Evolutionary conservation across 2,329 filamentous ascomycete species (phyloP), one percentile per base, ranked within the genome.

Genomic region (Phyllosticta capitalensis): DNA sequence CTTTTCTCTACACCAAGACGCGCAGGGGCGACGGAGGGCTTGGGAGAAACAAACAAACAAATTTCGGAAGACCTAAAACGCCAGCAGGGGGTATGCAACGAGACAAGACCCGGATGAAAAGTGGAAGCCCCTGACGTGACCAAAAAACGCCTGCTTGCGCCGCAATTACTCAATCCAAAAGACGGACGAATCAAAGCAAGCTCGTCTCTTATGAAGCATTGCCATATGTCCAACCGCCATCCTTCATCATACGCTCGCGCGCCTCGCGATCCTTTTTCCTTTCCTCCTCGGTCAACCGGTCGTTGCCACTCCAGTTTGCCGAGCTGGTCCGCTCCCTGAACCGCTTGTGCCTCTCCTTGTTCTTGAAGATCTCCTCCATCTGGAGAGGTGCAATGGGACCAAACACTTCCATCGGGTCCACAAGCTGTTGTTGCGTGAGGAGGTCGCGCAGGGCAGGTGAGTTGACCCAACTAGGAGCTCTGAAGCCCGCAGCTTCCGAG

Each of bases 341-440:
- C 69, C 90, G 89, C 78, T 89, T 89, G 72, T 89, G 85, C 64
- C 88, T 79, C 59, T 92, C 90, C 72, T 91, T 91, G 73, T 88
- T 92, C 72, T 91, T 90, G 75, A 99, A 99, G 30, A 96, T 91
- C 70, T 97, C 92, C 68, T 99, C 95, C 87, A 99, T 94, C 68
- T 90, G 90, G 64, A 99, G 79, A 12, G 91, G 89, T 10, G 83
- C 86, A 22, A 95, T 90, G 0, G 90, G 89, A 0, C 94, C 94
- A 69, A 99, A 99, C 57, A 99, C 89, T 45, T 82, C 78, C 67
- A 89, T 84, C 0, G 91, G 90, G 67, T 99, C 91, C 65, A 94
- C 81, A 9, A 85, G 83, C 72, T 99, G 92, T 71, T 99, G 95
- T 55, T 84, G 80, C 61, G 87, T 82, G 24, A 99, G 82, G 59